Evolutionary conservation across 108 stramenopile genomes (phyloP), one percentile per base, ranked within the genome.

Genomic region (Nitzschia sp.): DNA sequence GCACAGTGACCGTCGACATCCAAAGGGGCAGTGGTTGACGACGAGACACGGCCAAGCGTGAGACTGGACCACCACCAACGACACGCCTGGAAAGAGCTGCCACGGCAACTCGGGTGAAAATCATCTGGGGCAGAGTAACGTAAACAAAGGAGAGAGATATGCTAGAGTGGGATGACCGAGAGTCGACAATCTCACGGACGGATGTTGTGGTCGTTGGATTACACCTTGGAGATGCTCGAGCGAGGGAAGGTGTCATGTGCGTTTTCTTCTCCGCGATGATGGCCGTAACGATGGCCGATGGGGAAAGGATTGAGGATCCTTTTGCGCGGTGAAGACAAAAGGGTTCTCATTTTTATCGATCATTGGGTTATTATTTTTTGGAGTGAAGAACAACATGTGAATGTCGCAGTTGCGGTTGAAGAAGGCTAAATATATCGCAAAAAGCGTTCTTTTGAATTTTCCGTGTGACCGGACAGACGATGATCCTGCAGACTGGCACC

Each of bases 1-100:
- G 80, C 60, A 72, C 55, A 1, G n/a, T 27, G 17, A 80, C 59
- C 28, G 63, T 68, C 1, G 63, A 61, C 41, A 61, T 41, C 48
- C 48, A 50, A 50, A 50, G 48, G 6, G 57, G 57, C 32, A 16
- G 11, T n/a, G 60, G 60, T 16, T 22, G 48, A 41, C 38, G 38
- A 13, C 9, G 9, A n/a, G 8, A 50, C 4, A 50, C 48, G 38
- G 48, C 48, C 9, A 50, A 50, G 16, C 48, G 48, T n/a, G 16
- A 50, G 38, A 6, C 13, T 6, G 38, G 38, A 13, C 38, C 38
- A n/a, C n/a, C n/a, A n/a, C n/a, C n/a, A 41, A 13, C 13, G 19
- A n/a, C 48, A 4, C 48, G 48, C 48, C 48, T 16, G 21, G 48
- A 50, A 25, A 61, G n/a, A 26, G 60, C 60, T 5, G 41, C 60